Base-by-base conservation (phyloP, 768 basidiomycete species). In the Trametes villosa region DNA sequence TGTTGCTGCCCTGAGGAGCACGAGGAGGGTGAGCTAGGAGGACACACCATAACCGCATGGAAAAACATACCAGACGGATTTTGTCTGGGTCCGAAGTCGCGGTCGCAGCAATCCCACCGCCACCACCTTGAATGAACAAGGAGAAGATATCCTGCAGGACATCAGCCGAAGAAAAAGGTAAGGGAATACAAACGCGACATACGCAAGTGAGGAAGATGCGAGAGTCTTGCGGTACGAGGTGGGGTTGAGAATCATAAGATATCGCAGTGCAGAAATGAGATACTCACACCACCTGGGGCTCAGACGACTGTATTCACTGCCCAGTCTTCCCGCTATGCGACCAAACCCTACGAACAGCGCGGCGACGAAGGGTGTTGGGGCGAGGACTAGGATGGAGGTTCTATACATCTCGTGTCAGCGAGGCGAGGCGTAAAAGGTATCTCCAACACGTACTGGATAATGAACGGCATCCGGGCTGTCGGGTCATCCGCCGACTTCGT, bases 311-410 rank as follows among this genome's bases (percentile, higher is more conserved):
- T 84, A 87, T 22, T 71, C 65, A 0, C 75, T 55, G 0, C 86
- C 86, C 0, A 86, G 65, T 0, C 64, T 66, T 2, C 60, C 48
- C 20, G 85, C 80, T 40, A 86, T 76, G 15, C 70, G 70, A 2
- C 80, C 81, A 31, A 86, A 76, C 40, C 85, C 79, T 36, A 85
- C 71, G 64, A 86, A 87, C 60, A 80, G 82, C 11, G 72, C 85
- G 0, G 85, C 86, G 6, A 86, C 69, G 11, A 86, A 73, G 1
- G 83, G 83, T 0, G 84, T 86, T 1, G 86, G 86, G 0, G 62
- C 65, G 11, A 66, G 31, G 18, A 66, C 63, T 8, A 63, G 49
- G 20, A 59, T 49, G 3, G 59, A 51, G 4, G 50, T 53, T 36
- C 65, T 66, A 45, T 1, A 40, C 1, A 22, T 2, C 67, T 81